Conservation (phyloP, 768 basidiomycete species). For the Lactarius psammicola region DNA sequence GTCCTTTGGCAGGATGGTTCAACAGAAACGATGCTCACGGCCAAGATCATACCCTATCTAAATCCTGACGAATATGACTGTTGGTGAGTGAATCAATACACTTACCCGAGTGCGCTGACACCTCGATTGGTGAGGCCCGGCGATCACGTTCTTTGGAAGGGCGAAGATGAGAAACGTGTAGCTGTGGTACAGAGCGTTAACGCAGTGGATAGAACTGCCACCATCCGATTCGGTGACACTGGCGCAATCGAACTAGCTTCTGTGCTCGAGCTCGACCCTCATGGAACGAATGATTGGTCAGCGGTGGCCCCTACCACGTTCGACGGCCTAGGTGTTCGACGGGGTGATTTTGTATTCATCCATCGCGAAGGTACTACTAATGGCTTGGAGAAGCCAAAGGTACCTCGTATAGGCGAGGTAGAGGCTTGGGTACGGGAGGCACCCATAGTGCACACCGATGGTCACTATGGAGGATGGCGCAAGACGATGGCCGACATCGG, state of each 20-base stretch:
- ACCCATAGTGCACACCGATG: slow-evolving; percentile 44
- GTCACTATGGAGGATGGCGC: slow-evolving; percentile 66
- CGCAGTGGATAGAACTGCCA: slow-evolving; percentile 66
- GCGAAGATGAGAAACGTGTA: slow-evolving; percentile 61
- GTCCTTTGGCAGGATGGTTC: slow-evolving; percentile 90
- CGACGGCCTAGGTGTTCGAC: slow-evolving; percentile 74
- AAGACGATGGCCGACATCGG: slow-evolving; percentile 71
- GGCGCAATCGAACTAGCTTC: slow-evolving; percentile 64
- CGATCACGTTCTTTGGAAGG: slow-evolving; percentile 83
- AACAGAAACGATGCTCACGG: slow-evolving; percentile 57
- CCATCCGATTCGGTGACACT: slow-evolving; percentile 56
- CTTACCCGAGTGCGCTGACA: not conserved
- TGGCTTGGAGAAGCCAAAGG: slow-evolving; percentile 61
- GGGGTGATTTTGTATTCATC: slow-evolving; percentile 84
- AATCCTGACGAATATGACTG: slow-evolving; percentile 92
- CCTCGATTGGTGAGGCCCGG: slow-evolving; percentile 65
- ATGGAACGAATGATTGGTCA: slow-evolving; percentile 59
- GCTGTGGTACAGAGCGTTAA: slow-evolving; percentile 81
- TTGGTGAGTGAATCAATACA: slow-evolving; percentile 51
- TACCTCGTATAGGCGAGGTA: slow-evolving; percentile 83
- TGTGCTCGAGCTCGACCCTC: slow-evolving; percentile 85
- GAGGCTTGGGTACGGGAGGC: slow-evolving; percentile 75
- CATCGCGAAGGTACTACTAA: slow-evolving; percentile 70
- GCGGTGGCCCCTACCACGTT: slow-evolving; percentile 42
- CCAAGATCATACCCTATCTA: slow-evolving; percentile 73